Evolutionary conservation across 2,329 filamentous ascomycete genomes (phyloP).

Genomic region (Aspergillus quadricinctus): DNA sequence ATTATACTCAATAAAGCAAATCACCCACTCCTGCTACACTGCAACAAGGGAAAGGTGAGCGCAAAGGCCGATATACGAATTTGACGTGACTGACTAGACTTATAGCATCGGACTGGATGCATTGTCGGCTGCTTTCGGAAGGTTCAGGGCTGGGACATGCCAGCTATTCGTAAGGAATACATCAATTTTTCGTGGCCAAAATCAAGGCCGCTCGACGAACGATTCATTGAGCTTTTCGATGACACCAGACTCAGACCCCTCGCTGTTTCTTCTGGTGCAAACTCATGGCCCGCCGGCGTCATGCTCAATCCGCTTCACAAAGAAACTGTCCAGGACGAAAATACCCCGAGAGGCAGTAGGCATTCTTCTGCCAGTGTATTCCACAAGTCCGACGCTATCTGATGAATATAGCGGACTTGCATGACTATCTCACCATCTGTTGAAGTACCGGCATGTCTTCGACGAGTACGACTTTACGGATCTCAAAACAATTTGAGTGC

Average conservation of each 20-base stretch:
- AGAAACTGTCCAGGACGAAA: slow-evolving; percentile 4
- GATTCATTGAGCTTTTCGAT: slow-evolving; percentile 26
- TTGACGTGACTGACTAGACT: neutral
- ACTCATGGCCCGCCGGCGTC: slow-evolving; percentile 9
- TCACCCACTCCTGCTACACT: slow-evolving; percentile 81
- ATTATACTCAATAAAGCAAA: slow-evolving; percentile 68
- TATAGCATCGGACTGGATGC: slow-evolving; percentile 79
- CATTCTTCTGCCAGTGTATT: slow-evolving; percentile 4
- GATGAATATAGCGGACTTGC: neutral
- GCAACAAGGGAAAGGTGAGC: slow-evolving; percentile 79
- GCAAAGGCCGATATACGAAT: neutral
- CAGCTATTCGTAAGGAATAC: slow-evolving; percentile 69
- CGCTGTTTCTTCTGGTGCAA: slow-evolving; percentile 14
- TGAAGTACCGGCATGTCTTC: neutral
- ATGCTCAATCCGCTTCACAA: slow-evolving; percentile 1
- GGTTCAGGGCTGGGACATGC: slow-evolving; percentile 62
- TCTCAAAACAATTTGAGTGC: neutral
- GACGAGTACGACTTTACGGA: neutral
- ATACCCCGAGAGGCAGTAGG: slow-evolving; percentile 2
- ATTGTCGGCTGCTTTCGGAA: slow-evolving; percentile 77
- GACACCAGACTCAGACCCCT: slow-evolving; percentile 15
- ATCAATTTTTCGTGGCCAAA: slow-evolving; percentile 54
- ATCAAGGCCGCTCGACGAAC: slow-evolving; percentile 37
- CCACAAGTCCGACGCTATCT: neutral
- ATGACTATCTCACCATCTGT: neutral